Base-by-base conservation (phyloP, 106 monocot species). In the Amphibolis antarctica region DNA sequence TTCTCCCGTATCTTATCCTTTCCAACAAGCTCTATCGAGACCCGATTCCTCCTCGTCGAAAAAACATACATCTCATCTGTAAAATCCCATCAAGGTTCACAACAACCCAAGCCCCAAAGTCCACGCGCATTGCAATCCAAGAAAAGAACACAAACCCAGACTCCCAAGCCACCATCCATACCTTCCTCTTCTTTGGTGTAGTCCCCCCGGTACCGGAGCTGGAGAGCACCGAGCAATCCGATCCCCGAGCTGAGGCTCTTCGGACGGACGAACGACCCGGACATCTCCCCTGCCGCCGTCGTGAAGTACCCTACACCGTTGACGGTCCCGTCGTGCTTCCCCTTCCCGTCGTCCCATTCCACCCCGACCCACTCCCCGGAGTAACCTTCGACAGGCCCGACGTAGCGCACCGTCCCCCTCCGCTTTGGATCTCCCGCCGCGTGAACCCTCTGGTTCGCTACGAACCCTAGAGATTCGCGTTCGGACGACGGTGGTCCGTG, bases 61-160 rank as follows among this genome's bases (percentile, higher is more conserved):
- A 78, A 70, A 62, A 91, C 96, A 75, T 98, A 98, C 96, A 98
- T 98, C 75, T 91, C 96, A 77, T 98, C 96, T 98, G 84, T 60
- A 69, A 62, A 15, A 58, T 15, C 59, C n/a, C n/a, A n/a, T n/a
- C n/a, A n/a, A n/a, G n/a, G n/a, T n/a, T n/a, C 36, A 36, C 36
- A 36, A 36, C 2, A 36, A 36, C 36, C 36, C n/a, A n/a, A n/a
- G n/a, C n/a, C n/a, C n/a, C n/a, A n/a, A n/a, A n/a, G n/a, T n/a
- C n/a, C n/a, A n/a, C 36, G 7, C 36, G 36, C 36, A 36, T 4
- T 4, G 7, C 2, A 36, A 36, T 4, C 2, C 36, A 36, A 7
- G 7, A 36, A 36, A 36, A 36, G 36, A 7, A 36, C 36, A 36
- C 36, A 36, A 2, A 36, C 36, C 2, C 36, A 36, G 36, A 36